A percentile compares a stretch with the other conserved stretches of the same genome.
These are phyloP conservation scores for Thalassia testudinum DNA, from an alignment of 116 monocot species.

Conservation along the genomic window DNA sequence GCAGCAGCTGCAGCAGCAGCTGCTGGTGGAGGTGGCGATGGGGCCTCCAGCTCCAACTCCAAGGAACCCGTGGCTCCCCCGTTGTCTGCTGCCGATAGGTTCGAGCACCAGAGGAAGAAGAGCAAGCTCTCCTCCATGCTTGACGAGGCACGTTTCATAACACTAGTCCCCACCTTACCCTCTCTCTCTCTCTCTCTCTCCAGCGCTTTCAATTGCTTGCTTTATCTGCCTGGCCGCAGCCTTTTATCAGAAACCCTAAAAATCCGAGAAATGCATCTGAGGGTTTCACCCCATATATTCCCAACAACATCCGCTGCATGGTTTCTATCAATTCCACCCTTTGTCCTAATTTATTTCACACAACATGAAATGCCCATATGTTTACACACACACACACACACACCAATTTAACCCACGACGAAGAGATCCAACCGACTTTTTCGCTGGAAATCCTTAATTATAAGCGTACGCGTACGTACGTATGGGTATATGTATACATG, in stretches of 20 bases:
- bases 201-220: background rate
- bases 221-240: background rate
- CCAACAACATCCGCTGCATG: no score
- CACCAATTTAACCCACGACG: no score
- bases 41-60: constrained; percentile 31
- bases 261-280: background rate
- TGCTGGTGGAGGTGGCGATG: constrained; percentile 13
- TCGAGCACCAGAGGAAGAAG: constrained; percentile 92
- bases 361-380: no score
- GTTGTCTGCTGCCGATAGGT: constrained; percentile 64
- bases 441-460: no score
- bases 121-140: constrained; percentile 87
- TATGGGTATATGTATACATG: no score
- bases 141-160: constrained; percentile 59
- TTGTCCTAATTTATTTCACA: no score
- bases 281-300: no score
- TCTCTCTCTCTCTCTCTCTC: constrained; percentile 9
- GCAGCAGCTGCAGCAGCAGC: no score
- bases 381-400: no score
- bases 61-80: constrained; percentile 33
- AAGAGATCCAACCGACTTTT: no score
- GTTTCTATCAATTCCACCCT: no score
- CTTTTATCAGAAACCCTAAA: background rate
- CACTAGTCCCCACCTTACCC: background rate
- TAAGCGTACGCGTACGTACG: no score